These are phyloP conservation scores for Fraxinus velutina DNA, from an alignment of 305 asterid species.

Conservation along the genomic window DNA sequence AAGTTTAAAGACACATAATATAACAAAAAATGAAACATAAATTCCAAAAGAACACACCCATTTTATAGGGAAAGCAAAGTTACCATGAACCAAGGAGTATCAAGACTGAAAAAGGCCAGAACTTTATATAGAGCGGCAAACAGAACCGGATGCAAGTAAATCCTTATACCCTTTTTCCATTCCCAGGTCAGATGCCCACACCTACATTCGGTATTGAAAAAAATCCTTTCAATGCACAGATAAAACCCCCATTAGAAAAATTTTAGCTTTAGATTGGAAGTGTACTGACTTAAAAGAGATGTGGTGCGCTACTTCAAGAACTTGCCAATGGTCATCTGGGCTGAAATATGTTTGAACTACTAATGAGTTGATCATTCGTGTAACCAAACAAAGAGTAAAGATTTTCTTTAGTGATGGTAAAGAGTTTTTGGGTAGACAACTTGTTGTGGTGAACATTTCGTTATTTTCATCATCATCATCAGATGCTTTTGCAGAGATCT, in stretches of 20 bases:
- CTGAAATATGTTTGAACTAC: too few relatives aligned
- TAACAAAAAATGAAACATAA: neutral
- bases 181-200: slow-evolving; percentile 98
- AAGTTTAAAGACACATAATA: neutral
- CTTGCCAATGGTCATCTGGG: slow-evolving; percentile 55
- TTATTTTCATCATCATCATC: neutral
- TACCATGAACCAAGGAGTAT: slow-evolving; percentile 85
- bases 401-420: slow-evolving; percentile 29
- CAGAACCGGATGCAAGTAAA: slow-evolving; percentile 78
- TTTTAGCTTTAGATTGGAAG: neutral
- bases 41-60: neutral
- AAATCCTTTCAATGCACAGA: neutral
- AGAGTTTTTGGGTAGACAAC: neutral
- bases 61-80: neutral
- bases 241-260: neutral
- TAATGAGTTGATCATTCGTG: slow-evolving; percentile 44
- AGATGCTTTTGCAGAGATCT: neutral
- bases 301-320: slow-evolving; percentile 64
- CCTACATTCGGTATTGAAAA: slow-evolving; percentile 28
- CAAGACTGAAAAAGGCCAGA: slow-evolving; percentile 59
- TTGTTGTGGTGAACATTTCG: neutral
- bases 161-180: slow-evolving; percentile 80
- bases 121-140: slow-evolving; percentile 76
- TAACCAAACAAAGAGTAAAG: slow-evolving; percentile 37
- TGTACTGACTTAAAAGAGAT: slow-evolving; percentile 55